Evolutionary conservation across 441 rosid genomes (phyloP).

Genomic region (Croton setiger): DNA sequence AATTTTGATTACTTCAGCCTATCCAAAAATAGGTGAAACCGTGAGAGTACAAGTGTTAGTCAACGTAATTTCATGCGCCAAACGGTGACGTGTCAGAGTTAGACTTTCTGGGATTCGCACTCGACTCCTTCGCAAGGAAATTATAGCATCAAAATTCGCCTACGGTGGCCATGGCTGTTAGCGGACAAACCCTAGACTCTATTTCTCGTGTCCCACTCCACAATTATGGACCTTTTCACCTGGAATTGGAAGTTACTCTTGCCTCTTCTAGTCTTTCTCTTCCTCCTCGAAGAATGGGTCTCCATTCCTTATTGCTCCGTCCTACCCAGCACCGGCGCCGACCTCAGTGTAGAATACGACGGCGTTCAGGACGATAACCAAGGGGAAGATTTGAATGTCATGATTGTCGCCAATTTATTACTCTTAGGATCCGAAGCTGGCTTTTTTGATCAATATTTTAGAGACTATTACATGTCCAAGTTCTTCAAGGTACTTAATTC

Average conservation of each 20-base stretch:
- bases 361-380: slow-evolving; percentile 15
- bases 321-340: slow-evolving; percentile 23
- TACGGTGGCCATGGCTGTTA: slow-evolving; percentile 4
- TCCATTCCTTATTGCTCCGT: slow-evolving; percentile 44
- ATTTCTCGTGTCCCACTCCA: background rate
- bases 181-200: slow-evolving; percentile 24
- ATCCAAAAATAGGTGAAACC: no score
- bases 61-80: no score
- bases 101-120: background rate
- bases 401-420: slow-evolving; percentile 53
- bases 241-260: slow-evolving; percentile 42
- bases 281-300: slow-evolving; percentile 41
- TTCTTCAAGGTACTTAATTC: slow-evolving; percentile 40
- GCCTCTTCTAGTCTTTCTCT: slow-evolving; percentile 32
- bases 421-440: slow-evolving; percentile 44
- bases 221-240: slow-evolving; percentile 19
- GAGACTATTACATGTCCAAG: slow-evolving; percentile 53
- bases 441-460: slow-evolving; percentile 35
- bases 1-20: no score
- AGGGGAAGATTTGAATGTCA: slow-evolving; percentile 41
- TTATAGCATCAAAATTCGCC: background rate
- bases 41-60: no score
- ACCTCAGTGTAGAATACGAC: slow-evolving; percentile 3
- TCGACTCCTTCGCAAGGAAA: background rate
- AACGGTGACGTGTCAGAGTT: background rate